A percentile compares a stretch with the other conserved stretches of the same genome.
Evolutionary conservation across 345 rosid species (phyloP).

Genomic region (Corchorus olitorius): DNA sequence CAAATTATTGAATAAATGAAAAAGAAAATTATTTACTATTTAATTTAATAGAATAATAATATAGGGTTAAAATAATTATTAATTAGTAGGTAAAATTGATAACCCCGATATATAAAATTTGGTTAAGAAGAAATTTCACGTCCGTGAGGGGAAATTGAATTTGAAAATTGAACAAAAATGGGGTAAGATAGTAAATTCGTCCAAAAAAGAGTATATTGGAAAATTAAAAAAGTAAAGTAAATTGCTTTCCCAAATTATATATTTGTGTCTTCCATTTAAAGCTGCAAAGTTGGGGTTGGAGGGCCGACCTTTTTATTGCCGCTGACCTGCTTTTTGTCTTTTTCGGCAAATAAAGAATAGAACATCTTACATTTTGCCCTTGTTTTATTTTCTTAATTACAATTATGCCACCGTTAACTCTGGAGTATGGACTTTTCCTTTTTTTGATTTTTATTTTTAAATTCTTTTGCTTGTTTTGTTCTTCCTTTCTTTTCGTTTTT

Average conservation of each 20-base stretch:
- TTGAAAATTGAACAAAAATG: slow-evolving; percentile 39
- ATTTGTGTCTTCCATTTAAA: slow-evolving; percentile 29
- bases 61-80: slow-evolving; percentile 17
- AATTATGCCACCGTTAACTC: slow-evolving; percentile 28
- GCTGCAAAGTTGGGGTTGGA: slow-evolving; percentile 33
- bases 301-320: slow-evolving; percentile 38
- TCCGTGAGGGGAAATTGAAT: slow-evolving; percentile 53
- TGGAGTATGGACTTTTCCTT: not conserved
- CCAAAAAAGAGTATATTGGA: not conserved
- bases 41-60: not conserved
- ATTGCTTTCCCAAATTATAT: slow-evolving; percentile 9
- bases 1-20: slow-evolving; percentile 12
- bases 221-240: slow-evolving; percentile 18
- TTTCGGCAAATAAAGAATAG: slow-evolving; percentile 13
- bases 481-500: not conserved
- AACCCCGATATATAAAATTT: slow-evolving; percentile 54
- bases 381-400: slow-evolving; percentile 8
- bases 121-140: slow-evolving; percentile 61
- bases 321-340: slow-evolving; percentile 51
- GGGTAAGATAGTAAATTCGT: slow-evolving; percentile 36
- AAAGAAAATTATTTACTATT: not conserved
- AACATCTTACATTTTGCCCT: slow-evolving; percentile 14
- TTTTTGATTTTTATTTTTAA: not conserved
- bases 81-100: slow-evolving; percentile 37
- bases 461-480: not conserved